phyloP scores from a whole-genome alignment of 768 basidiomycete genomes.

The Pisolithus sp. region DNA sequence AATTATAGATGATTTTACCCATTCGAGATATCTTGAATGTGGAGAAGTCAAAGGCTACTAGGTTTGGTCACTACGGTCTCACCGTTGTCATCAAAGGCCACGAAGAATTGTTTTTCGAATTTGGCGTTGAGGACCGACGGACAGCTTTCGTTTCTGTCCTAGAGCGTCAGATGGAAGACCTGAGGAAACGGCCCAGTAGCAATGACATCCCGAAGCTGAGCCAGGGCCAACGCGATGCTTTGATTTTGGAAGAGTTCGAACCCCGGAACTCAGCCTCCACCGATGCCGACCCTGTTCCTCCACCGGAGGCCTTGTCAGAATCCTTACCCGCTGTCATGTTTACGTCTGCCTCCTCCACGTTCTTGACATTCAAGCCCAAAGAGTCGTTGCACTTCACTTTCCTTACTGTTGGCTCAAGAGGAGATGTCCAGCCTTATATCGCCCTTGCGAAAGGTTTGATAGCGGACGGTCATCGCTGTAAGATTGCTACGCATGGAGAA shows the following conservation, averaged over 20 bases:
- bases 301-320: conserved; percentile 55
- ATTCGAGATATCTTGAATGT: conserved; percentile 80
- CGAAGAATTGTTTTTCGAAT: conserved; percentile 97
- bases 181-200: conserved; percentile 41
- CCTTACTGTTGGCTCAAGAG: conserved; percentile 91
- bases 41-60: conserved; percentile 80
- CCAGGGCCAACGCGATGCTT: conserved; percentile 59
- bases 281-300: conserved; percentile 38
- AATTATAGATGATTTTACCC: conserved; percentile 84
- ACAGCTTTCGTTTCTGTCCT: conserved; percentile 70
- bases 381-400: conserved; percentile 86
- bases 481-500: conserved; percentile 93
- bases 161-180: conserved; percentile 74
- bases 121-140: conserved; percentile 73
- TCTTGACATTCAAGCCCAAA: conserved; percentile 92
- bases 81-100: conserved; percentile 90
- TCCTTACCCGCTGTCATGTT: conserved; percentile 91
- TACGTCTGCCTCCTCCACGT: conserved; percentile 90
- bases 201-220: conserved; percentile 41
- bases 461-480: conserved; percentile 81
- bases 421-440: conserved; percentile 98
- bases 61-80: conserved; percentile 86
- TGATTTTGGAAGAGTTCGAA: conserved; percentile 83
- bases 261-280: conserved; percentile 32
- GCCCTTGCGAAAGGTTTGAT: conserved; percentile 88